phyloP scores from a whole-genome alignment of 2,329 filamentous ascomycete genomes.

The Thielaviopsis populi region DNA sequence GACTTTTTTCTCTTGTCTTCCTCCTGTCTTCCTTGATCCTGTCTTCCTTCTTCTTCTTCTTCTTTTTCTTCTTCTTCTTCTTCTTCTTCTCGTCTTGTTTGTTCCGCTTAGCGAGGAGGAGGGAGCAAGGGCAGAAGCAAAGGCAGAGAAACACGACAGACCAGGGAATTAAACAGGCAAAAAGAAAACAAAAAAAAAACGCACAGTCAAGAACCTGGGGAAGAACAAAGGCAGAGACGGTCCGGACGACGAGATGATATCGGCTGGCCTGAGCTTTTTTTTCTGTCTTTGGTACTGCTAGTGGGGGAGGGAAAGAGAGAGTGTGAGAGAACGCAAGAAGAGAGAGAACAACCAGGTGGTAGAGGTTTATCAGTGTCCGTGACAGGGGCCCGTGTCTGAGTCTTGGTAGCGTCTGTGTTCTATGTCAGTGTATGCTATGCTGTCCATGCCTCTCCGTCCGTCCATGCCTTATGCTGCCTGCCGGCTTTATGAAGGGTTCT shows the following conservation, averaged over 20 bases:
- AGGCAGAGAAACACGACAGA: neutral
- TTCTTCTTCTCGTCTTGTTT: neutral
- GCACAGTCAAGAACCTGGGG: constrained; percentile 2
- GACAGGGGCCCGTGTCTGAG: neutral
- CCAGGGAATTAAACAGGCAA: neutral
- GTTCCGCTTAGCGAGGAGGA: neutral
- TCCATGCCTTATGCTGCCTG: neutral
- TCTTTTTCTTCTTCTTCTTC: neutral
- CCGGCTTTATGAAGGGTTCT: neutral
- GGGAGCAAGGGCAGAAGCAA: neutral
- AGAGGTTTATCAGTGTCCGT: neutral
- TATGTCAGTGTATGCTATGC: neutral
- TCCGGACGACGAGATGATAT: neutral
- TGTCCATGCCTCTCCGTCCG: neutral
- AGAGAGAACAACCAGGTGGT: neutral
- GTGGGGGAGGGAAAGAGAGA: neutral
- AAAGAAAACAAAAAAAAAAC: neutral
- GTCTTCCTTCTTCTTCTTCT: neutral
- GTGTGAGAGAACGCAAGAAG: too few relatives aligned
- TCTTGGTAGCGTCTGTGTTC: neutral
- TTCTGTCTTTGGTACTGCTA: neutral
- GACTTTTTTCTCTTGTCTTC: neutral
- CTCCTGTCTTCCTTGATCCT: too few relatives aligned
- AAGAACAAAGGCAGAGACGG: neutral
- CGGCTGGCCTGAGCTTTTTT: neutral